Percentiles rank a stretch among this genome's conserved stretches.
Conservation (phyloP, 139 green algal genomes). For the Chlorella sp. region DNA sequence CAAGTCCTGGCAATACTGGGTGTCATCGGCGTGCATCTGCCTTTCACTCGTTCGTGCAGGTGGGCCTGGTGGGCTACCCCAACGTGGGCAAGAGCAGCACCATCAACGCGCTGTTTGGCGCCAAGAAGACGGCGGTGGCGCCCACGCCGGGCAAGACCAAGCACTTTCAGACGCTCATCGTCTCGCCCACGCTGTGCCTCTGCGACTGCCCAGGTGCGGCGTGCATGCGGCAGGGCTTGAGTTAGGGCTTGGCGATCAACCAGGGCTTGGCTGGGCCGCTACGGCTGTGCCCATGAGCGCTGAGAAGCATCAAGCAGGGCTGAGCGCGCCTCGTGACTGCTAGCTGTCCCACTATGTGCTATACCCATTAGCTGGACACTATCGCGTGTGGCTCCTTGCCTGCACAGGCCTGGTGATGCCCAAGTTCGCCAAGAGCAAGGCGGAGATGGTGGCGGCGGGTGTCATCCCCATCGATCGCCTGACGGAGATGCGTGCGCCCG, state of each 20-base stretch:
- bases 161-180: slow-evolving; percentile 97
- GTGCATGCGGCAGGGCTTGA: background rate
- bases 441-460: slow-evolving; percentile 94
- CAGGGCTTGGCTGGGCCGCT: background rate
- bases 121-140: slow-evolving; percentile 93
- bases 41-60: slow-evolving; percentile 4
- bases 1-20: no score
- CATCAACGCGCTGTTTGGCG: slow-evolving; percentile 93
- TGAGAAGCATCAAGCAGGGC: no score
- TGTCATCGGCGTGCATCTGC: no score
- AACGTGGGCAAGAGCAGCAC: slow-evolving; percentile 94
- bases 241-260: background rate
- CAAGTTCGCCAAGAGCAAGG: slow-evolving; percentile 76
- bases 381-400: no score
- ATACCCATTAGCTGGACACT: background rate
- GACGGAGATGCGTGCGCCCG: slow-evolving; percentile 76
- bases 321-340: background rate
- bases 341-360: background rate
- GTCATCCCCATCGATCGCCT: slow-evolving; percentile 96
- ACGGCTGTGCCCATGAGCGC: slow-evolving; percentile 1
- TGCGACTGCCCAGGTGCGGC: slow-evolving; percentile 29
- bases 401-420: slow-evolving; percentile 86
- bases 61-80: slow-evolving; percentile 92
- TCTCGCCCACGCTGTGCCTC: slow-evolving; percentile 61
- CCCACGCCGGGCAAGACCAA: slow-evolving; percentile 98